phyloP scores from a whole-genome alignment of 306 rosid genomes.

The cucumber (Cucumis sativus) region DNA sequence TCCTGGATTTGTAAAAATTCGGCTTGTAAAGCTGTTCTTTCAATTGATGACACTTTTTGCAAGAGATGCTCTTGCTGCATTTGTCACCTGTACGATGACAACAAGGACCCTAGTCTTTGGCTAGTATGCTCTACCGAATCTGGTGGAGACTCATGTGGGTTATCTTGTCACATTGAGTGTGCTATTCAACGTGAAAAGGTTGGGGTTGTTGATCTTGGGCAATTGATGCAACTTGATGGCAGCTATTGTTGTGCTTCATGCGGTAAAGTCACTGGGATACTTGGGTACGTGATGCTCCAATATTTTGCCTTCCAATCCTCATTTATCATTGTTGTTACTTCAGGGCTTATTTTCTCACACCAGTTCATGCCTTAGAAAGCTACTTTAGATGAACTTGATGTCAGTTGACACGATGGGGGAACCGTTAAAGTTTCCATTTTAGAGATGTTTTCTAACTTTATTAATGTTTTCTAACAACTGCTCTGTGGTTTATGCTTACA shows the following conservation, averaged over 20 bases:
- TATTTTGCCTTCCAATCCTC: neutral
- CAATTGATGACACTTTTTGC: conserved; percentile 86
- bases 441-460: neutral
- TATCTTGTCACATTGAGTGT: conserved; percentile 96
- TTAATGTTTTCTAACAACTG: neutral
- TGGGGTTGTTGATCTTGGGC: conserved; percentile 97
- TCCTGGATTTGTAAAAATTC: conserved; percentile 96
- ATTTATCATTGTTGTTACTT: neutral
- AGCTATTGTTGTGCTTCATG: conserved; percentile 98
- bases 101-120: conserved; percentile 99
- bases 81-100: conserved; percentile 91
- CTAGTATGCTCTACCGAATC: conserved; percentile 82
- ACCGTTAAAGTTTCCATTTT: neutral
- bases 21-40: conserved; percentile 90
- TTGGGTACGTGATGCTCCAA: conserved; percentile 57
- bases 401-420: neutral
- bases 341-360: neutral
- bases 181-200: conserved; percentile 85
- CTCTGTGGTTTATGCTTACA: neutral
- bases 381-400: neutral
- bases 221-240: conserved; percentile 95
- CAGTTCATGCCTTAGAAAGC: neutral
- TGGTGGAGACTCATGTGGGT: conserved; percentile 73
- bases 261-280: conserved; percentile 95
- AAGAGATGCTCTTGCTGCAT: conserved; percentile 98